Evolutionary conservation across 495 filamentous ascomycete genomes (phyloP).

Genomic region (Pyrenula massariospora): DNA sequence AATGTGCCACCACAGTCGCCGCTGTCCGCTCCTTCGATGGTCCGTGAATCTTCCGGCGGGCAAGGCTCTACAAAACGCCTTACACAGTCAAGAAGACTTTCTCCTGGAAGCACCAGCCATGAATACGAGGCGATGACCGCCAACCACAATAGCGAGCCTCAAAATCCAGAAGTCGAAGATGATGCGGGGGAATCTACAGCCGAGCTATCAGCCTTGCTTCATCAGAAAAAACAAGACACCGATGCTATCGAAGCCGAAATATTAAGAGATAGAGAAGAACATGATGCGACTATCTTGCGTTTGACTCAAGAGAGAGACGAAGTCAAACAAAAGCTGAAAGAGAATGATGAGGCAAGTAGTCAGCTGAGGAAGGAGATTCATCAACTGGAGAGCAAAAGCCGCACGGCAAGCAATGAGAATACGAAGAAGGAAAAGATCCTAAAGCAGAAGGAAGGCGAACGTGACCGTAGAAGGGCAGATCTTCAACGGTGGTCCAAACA

Average conservation of each 20-base stretch:
- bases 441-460: slow-evolving; percentile 50
- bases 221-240: slow-evolving; percentile 59
- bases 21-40: slow-evolving; percentile 40
- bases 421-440: slow-evolving; percentile 60
- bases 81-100: slow-evolving; percentile 61
- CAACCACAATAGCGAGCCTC: slow-evolving; percentile 22
- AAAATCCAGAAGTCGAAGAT: slow-evolving; percentile 20
- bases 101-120: too few species aligned
- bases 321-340: slow-evolving; percentile 61
- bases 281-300: slow-evolving; percentile 46
- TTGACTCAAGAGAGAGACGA: slow-evolving; percentile 57
- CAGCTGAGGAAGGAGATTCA: slow-evolving; percentile 72
- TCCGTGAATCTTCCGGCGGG: slow-evolving; percentile 49
- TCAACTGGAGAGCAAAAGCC: slow-evolving; percentile 68
- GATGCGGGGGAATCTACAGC: slow-evolving; percentile 17
- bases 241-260: slow-evolving; percentile 58
- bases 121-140: too few species aligned
- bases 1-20: slow-evolving; percentile 38
- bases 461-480: slow-evolving; percentile 49
- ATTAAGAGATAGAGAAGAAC: slow-evolving; percentile 60
- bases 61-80: slow-evolving; percentile 49
- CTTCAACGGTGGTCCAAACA: slow-evolving; percentile 46
- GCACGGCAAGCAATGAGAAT: slow-evolving; percentile 70
- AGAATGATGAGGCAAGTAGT: slow-evolving; percentile 76
- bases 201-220: slow-evolving; percentile 28